Conservation (phyloP, 2,329 filamentous ascomycete species). For the Cordyceps pruinosa region DNA sequence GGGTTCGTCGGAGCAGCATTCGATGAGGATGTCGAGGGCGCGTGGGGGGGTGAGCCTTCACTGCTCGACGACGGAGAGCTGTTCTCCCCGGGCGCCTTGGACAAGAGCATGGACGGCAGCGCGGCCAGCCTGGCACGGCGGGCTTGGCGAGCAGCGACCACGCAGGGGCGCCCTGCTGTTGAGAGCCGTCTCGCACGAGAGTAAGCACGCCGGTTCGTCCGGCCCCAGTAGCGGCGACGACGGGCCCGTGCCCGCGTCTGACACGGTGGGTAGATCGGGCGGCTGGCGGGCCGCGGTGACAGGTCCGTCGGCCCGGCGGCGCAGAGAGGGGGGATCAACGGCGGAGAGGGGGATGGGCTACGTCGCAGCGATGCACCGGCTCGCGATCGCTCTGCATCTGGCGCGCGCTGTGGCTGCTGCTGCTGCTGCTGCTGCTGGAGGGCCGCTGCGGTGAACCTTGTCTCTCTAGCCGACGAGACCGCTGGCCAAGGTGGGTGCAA, state of each 20-base stretch:
- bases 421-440: too few species aligned
- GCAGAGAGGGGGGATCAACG: background rate
- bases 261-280: background rate
- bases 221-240: background rate
- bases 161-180: background rate
- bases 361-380: background rate
- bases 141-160: background rate
- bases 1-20: too few species aligned
- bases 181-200: background rate
- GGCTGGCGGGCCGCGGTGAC: background rate
- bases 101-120: background rate
- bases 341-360: background rate
- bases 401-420: background rate
- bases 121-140: background rate
- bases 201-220: background rate
- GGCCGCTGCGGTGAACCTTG: background rate
- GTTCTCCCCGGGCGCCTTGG: background rate
- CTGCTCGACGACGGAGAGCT: background rate
- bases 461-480: background rate
- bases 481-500: background rate
- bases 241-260: background rate
- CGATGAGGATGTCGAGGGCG: too few species aligned
- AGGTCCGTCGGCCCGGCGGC: background rate
- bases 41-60: background rate
- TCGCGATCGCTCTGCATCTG: constrained; percentile 1